These are phyloP conservation scores for Auricularia sp. DNA, from an alignment of 768 basidiomycete species.

Conservation along the genomic window DNA sequence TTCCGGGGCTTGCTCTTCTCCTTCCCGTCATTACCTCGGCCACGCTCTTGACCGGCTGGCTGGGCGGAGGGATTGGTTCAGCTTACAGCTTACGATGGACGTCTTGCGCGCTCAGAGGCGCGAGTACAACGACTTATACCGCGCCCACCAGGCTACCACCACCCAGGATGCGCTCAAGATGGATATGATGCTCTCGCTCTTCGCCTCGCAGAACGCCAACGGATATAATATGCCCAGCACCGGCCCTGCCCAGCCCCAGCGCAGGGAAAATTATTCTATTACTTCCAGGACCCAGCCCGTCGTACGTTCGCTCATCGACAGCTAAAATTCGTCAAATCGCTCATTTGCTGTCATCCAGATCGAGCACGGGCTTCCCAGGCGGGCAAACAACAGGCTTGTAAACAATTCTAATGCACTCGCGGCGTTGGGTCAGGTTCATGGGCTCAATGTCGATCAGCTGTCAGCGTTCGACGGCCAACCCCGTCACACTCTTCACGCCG, in stretches of 20 bases:
- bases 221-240: not conserved
- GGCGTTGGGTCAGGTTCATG: not conserved
- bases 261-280: constrained; percentile 1
- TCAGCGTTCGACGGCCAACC: not conserved
- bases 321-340: too few species aligned
- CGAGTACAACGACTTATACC: constrained; percentile 2
- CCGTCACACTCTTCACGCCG: not conserved
- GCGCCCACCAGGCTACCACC: not conserved
- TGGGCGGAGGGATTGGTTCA: too few species aligned
- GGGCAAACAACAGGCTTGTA: too few species aligned
- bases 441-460: not conserved
- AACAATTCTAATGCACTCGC: not conserved
- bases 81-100: not conserved
- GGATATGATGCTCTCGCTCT: constrained; percentile 1
- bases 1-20: not conserved
- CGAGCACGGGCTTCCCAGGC: too few species aligned
- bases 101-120: not conserved
- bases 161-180: constrained; percentile 3
- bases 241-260: not conserved
- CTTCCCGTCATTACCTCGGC: not conserved
- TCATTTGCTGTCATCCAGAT: too few species aligned
- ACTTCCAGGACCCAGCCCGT: too few species aligned
- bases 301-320: too few species aligned
- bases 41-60: not conserved
- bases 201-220: not conserved